phyloP scores from a whole-genome alignment of 2,329 filamentous ascomycete species.

The Colletotrichum sojae region DNA sequence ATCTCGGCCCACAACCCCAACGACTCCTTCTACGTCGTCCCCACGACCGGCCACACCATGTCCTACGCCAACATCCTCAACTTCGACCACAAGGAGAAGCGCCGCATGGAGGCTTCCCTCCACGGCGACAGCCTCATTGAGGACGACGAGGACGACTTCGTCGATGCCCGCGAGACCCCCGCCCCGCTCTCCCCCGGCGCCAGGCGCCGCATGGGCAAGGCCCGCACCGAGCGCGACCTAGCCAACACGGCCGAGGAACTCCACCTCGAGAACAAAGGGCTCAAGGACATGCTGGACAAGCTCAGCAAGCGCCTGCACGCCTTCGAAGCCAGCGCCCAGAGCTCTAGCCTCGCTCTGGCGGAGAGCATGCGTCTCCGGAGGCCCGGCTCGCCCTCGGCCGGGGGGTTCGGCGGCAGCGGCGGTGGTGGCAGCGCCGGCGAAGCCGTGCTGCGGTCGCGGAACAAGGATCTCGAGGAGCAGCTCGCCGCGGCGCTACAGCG shows the following conservation, averaged over 20 bases:
- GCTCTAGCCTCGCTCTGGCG: constrained; percentile 85
- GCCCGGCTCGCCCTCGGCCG: constrained; percentile 64
- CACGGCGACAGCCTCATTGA: constrained; percentile 64
- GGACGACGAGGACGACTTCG: constrained; percentile 88
- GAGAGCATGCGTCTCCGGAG: constrained; percentile 81
- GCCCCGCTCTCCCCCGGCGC: constrained; percentile 58
- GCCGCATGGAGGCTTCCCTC: constrained; percentile 67
- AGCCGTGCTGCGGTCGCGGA: constrained; percentile 60
- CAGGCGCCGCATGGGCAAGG: constrained; percentile 58
- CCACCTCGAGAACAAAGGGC: constrained; percentile 86
- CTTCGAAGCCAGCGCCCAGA: constrained; percentile 94
- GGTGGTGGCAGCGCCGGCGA: constrained; percentile 45
- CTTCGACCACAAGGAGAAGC: constrained; percentile 76
- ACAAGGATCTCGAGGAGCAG: constrained; percentile 78
- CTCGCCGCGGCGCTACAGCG: constrained; percentile 70
- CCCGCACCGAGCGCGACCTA: constrained; percentile 58
- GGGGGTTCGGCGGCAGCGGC: no score
- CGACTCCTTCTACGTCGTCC: constrained; percentile 95
- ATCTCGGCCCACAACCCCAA: constrained; percentile 75
- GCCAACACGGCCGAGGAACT: constrained; percentile 88
- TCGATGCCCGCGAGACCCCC: constrained; percentile 83
- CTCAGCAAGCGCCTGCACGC: constrained; percentile 89
- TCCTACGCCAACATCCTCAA: constrained; percentile 93
- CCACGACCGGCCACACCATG: constrained; percentile 89
- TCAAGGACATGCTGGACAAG: constrained; percentile 89